Conservation (phyloP, 2,329 filamentous ascomycete genomes). For the Ophiosphaerella herpotricha region DNA sequence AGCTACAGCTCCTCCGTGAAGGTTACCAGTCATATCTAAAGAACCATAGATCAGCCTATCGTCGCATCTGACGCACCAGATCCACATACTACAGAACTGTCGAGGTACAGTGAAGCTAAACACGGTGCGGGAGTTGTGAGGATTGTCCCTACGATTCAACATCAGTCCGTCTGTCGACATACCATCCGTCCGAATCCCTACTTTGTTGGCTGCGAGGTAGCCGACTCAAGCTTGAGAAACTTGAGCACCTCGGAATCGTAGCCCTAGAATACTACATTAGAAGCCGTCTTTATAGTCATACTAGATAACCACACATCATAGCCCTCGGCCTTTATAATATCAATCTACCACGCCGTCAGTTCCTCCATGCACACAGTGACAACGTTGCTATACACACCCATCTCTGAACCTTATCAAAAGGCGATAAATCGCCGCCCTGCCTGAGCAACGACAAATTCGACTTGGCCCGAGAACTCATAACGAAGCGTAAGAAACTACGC, state of each 20-base stretch:
- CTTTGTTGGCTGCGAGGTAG: slow-evolving; percentile 31
- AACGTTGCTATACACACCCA: slow-evolving; percentile 12
- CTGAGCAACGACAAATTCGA: slow-evolving; percentile 2
- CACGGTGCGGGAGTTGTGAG: slow-evolving; percentile 43
- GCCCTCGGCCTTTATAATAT: slow-evolving; percentile 19
- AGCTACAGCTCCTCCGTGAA: slow-evolving; percentile 60
- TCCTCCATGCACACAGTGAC: neutral
- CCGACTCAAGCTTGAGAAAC: slow-evolving; percentile 43
- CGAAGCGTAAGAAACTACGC: neutral
- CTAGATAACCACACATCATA: slow-evolving; percentile 27
- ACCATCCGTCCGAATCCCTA: neutral
- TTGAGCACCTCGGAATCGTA: slow-evolving; percentile 38
- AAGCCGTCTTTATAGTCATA: neutral
- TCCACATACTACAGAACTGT: slow-evolving; percentile 50
- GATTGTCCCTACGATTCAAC: slow-evolving; percentile 13
- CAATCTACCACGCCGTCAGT: slow-evolving; percentile 23
- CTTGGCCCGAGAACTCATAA: slow-evolving; percentile 5
- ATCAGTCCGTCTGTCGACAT: neutral
- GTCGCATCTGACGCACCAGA: neutral
- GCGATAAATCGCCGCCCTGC: slow-evolving; percentile 12
- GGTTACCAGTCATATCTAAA: slow-evolving; percentile 43
- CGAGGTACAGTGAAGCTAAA: slow-evolving; percentile 53
- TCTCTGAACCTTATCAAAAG: slow-evolving; percentile 24
- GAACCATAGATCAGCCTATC: neutral
- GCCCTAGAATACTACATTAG: slow-evolving; percentile 25